These are phyloP conservation scores for Penicillium soppii DNA, from an alignment of 495 filamentous ascomycete species.

Conservation along the genomic window DNA sequence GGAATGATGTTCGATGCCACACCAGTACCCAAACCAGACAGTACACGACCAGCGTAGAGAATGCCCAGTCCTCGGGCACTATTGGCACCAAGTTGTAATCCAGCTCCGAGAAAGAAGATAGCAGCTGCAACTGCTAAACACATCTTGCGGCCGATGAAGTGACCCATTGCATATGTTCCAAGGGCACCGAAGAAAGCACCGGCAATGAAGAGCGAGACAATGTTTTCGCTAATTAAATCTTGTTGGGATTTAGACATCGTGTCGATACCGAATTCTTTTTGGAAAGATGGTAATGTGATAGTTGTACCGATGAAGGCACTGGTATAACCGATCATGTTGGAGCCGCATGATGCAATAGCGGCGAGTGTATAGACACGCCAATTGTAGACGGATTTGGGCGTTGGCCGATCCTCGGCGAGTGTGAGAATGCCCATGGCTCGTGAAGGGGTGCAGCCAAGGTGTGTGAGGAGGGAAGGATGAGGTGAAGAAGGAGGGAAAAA, in stretches of 20 bases:
- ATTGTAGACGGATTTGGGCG: constrained; percentile 69
- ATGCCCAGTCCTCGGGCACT: constrained; percentile 56
- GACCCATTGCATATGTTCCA: constrained; percentile 57
- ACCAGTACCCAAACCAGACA: constrained; percentile 72
- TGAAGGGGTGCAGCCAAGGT: constrained; percentile 13
- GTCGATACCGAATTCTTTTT: constrained; percentile 54
- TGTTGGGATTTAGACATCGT: constrained; percentile 36
- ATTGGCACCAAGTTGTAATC: constrained; percentile 61
- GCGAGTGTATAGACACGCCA: constrained; percentile 68
- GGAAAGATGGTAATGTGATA: constrained; percentile 60
- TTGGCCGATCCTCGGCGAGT: constrained; percentile 64
- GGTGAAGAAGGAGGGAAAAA: constrained; percentile 1
- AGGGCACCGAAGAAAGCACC: constrained; percentile 67
- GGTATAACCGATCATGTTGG: constrained; percentile 73
- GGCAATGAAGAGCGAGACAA: constrained; percentile 68
- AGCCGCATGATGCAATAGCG: constrained; percentile 63
- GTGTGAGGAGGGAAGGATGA: not conserved
- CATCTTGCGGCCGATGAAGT: constrained; percentile 57
- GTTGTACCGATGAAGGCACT: constrained; percentile 71
- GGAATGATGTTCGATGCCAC: constrained; percentile 74
- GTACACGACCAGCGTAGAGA: constrained; percentile 67
- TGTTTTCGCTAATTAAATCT: constrained; percentile 59
- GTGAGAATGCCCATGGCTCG: constrained; percentile 57
- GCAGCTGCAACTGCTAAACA: constrained; percentile 52
- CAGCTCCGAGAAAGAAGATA: constrained; percentile 64